Percentiles rank a stretch among this genome's conserved stretches.
Conservation (phyloP, 768 basidiomycete genomes). For the Podaxis sp. region DNA sequence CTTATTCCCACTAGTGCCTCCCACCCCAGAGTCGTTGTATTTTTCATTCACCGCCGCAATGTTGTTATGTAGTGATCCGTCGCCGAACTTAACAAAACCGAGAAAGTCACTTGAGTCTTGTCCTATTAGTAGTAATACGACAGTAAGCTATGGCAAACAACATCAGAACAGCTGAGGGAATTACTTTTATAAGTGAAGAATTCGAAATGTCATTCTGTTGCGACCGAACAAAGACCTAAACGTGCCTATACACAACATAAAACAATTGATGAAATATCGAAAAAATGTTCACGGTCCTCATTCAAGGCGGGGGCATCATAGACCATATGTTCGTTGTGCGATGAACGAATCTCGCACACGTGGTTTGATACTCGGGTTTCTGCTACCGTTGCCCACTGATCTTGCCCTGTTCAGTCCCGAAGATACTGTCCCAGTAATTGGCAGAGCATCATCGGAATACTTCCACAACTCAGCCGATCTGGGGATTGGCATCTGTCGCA, state of each 20-base stretch:
- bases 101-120: neutral
- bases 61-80: neutral
- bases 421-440: neutral
- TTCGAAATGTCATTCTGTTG: neutral
- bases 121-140: no score
- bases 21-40: neutral
- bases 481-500: conserved; percentile 5
- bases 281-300: neutral
- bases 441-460: neutral
- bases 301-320: neutral
- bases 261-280: neutral
- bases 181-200: neutral
- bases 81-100: neutral
- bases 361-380: neutral
- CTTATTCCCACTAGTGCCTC: neutral
- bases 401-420: neutral
- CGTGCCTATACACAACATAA: neutral
- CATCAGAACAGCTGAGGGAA: no score
- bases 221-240: neutral
- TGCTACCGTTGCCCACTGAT: neutral
- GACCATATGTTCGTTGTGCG: neutral
- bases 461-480: neutral
- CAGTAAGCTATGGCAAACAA: no score
- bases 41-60: neutral
- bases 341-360: conserved; percentile 5